Base-by-base conservation (phyloP, 2,329 filamentous ascomycete species). In the Zymoseptoria tritici region DNA sequence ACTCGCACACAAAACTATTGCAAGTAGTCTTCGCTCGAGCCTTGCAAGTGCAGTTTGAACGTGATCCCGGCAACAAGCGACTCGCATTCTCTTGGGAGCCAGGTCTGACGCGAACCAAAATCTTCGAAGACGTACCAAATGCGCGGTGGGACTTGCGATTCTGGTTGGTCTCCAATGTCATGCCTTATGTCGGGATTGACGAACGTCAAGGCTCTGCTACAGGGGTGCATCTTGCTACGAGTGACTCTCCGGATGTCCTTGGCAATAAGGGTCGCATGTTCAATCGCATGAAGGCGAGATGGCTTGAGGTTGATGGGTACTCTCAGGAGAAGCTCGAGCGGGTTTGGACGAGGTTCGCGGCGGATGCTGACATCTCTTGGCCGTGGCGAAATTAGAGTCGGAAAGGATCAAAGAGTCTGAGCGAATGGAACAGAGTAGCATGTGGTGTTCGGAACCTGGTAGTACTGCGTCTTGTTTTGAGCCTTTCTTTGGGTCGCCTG, bases 171-270 rank as follows among this genome's bases (percentile, higher is more conserved):
- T 54, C 57, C 9, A 51, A 31, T 16, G 22, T 50, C n/a, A 55
- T 59, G 24, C 52, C 53, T 5, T 16, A 26, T 9, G 50, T 55
- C 36, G 57, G 52, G 22, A 26, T 59, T 22, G 52, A 55, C n/a
- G 29, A 20, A 19, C 20, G 42, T 42, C 57, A 59, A 50, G 57
- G 57, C 26, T 36, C 52, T 13, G 52, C 46, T 19, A 59, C 57
- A 9, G 57, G 57, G 11, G 57, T 59, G 9, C 57, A 55, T 55
- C 24, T 59, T 36, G 57, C 52, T 9, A 59, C 57, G 16, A 59
- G 57, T 31, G 57, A 59, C 8, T 36, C 46, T 42, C n/a, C 46
- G 19, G 16, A 51, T 9, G n/a, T 55, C 8, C 19, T 20, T 4
- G 26, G 20, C 8, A 55, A 55, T 19, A 55, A 49, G 51, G 57